Conservation (phyloP, 352 stramenopile genomes). For the Globisporangium acanthophoron region DNA sequence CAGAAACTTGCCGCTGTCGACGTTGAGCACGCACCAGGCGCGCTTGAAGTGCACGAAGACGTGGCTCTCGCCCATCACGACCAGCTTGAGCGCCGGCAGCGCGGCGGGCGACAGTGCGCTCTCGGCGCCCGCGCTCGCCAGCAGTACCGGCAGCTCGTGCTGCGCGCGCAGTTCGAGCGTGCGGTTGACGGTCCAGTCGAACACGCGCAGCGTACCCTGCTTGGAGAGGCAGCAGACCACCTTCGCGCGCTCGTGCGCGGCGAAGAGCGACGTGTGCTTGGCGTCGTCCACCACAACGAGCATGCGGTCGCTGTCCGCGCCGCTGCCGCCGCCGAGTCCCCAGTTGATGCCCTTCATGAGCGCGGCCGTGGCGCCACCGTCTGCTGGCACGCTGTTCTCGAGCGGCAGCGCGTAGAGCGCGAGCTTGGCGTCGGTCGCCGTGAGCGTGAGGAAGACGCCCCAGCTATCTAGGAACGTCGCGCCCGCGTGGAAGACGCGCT, state of each 20-base stretch:
- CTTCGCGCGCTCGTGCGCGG: slow-evolving; percentile 48
- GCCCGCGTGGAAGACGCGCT: slow-evolving; percentile 50
- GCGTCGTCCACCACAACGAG: slow-evolving; percentile 47
- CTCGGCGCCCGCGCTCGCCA: slow-evolving; percentile 3
- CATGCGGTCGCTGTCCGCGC: slow-evolving; percentile 14
- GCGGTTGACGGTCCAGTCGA: slow-evolving; percentile 64
- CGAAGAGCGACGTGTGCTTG: slow-evolving; percentile 49
- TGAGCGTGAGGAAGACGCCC: slow-evolving; percentile 57
- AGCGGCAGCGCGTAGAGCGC: slow-evolving; percentile 61
- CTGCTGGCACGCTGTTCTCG: slow-evolving; percentile 31
- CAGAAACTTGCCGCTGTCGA: slow-evolving; percentile 54
- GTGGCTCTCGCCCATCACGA: slow-evolving; percentile 65
- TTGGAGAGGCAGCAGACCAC: slow-evolving; percentile 54
- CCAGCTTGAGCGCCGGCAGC: slow-evolving; percentile 43
- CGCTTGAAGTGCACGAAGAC: slow-evolving; percentile 59
- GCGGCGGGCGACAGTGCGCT: slow-evolving; percentile 10
- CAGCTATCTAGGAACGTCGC: slow-evolving; percentile 59
- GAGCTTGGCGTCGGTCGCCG: slow-evolving; percentile 36
- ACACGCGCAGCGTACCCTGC: slow-evolving; percentile 56
- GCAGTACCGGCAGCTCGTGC: slow-evolving; percentile 43
- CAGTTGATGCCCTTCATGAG: slow-evolving; percentile 12
- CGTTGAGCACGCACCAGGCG: slow-evolving; percentile 53
- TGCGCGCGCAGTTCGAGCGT: slow-evolving; percentile 44
- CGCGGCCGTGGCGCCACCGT: slow-evolving; percentile 17
- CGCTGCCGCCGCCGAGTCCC: slow-evolving; percentile 5